Evolutionary conservation across 352 stramenopile species (phyloP).

Genomic region (Bremia lactucae): DNA sequence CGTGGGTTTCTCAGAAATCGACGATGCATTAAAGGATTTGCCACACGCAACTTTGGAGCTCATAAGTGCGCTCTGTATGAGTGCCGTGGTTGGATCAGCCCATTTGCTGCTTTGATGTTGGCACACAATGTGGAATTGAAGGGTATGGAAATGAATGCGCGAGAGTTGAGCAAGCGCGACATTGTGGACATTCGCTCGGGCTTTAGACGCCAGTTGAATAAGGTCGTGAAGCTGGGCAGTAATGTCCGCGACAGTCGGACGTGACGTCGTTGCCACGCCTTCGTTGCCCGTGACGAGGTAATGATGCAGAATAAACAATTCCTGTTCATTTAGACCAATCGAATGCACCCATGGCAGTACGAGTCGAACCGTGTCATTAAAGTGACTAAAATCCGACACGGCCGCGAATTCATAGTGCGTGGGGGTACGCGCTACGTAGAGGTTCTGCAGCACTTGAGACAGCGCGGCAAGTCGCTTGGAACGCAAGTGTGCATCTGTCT

Average conservation of each 20-base stretch:
- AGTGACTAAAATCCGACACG: constrained; percentile 75
- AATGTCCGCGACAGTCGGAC: constrained; percentile 61
- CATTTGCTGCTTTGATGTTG: constrained; percentile 50
- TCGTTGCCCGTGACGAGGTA: constrained; percentile 69
- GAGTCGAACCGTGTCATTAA: constrained; percentile 68
- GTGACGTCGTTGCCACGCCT: constrained; percentile 60
- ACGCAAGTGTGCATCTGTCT: constrained; percentile 45
- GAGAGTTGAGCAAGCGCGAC: constrained; percentile 52
- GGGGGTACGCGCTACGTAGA: constrained; percentile 44
- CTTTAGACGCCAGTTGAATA: constrained; percentile 44
- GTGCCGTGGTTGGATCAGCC: constrained; percentile 54
- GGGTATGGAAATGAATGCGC: constrained; percentile 79
- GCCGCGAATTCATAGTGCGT: constrained; percentile 79
- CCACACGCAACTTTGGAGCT: constrained; percentile 74
- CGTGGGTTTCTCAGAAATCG: too few relatives aligned
- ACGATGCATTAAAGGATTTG: too few relatives aligned
- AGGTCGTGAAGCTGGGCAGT: constrained; percentile 62
- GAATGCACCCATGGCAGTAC: constrained; percentile 72
- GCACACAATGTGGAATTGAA: constrained; percentile 83
- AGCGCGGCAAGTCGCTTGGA: constrained; percentile 47
- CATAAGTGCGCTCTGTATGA: constrained; percentile 73
- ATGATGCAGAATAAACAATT: constrained; percentile 76
- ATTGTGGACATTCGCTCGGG: constrained; percentile 31
- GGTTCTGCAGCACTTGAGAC: constrained; percentile 58
- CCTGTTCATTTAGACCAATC: constrained; percentile 76